These are phyloP conservation scores for Trichoderma reesei DNA, from an alignment of 495 filamentous ascomycete species.

Conservation along the genomic window DNA sequence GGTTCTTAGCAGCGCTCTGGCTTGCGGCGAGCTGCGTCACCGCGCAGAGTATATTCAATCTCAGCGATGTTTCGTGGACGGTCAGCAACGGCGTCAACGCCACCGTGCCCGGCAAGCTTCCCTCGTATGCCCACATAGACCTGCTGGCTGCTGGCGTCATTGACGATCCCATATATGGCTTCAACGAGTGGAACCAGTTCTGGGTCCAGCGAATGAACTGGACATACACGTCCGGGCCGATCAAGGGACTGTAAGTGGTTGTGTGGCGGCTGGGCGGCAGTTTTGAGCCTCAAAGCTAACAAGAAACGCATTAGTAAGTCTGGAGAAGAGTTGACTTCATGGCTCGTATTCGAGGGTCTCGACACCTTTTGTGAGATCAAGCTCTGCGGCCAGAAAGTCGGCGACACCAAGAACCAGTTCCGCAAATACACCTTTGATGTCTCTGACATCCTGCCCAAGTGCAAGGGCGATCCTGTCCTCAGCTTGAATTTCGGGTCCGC, in stretches of 20 bases:
- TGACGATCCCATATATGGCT: slow-evolving; percentile 38
- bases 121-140: slow-evolving; percentile 56
- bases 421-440: slow-evolving; percentile 60
- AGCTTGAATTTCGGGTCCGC: slow-evolving; percentile 24
- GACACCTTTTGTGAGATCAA: slow-evolving; percentile 58
- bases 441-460: slow-evolving; percentile 39
- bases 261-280: not conserved
- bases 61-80: slow-evolving; percentile 46
- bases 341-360: slow-evolving; percentile 54
- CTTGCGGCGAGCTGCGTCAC: not conserved
- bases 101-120: slow-evolving; percentile 48
- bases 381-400: slow-evolving; percentile 50
- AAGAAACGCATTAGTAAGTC: not conserved
- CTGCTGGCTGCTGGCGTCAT: slow-evolving; percentile 44
- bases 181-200: slow-evolving; percentile 53
- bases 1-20: not conserved
- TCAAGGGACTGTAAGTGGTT: slow-evolving; percentile 37
- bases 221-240: slow-evolving; percentile 45
- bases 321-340: slow-evolving; percentile 26
- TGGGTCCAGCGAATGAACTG: slow-evolving; percentile 53
- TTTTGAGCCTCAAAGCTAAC: not conserved
- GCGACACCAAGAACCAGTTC: slow-evolving; percentile 60
- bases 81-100: slow-evolving; percentile 44
- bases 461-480: slow-evolving; percentile 16
- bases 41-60: slow-evolving; percentile 21